Conservation (phyloP, 495 filamentous ascomycete species). For the Talaromyces nanjingensis region DNA sequence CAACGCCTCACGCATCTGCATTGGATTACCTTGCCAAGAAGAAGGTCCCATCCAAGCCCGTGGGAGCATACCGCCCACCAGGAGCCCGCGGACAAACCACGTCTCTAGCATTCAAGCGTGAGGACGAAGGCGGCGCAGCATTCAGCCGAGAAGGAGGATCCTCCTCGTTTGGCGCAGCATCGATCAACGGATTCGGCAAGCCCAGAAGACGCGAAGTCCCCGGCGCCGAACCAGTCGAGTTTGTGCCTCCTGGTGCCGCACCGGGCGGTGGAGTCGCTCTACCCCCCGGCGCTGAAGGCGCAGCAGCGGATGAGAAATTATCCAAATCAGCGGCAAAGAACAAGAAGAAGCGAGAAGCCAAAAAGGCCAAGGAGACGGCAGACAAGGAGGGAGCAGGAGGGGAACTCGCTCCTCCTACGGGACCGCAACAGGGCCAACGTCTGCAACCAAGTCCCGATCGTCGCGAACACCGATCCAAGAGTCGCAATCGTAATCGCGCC, state of each 20-base stretch:
- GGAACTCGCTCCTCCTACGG: conserved; percentile 22
- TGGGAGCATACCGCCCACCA: conserved; percentile 93
- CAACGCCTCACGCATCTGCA: conserved; percentile 78
- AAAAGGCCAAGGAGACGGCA: conserved; percentile 78
- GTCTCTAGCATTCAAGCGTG: conserved; percentile 91
- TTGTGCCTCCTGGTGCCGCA: conserved; percentile 57
- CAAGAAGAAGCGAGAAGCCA: conserved; percentile 97
- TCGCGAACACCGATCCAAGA: conserved; percentile 55
- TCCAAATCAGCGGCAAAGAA: conserved; percentile 91
- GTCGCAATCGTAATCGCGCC: conserved; percentile 33
- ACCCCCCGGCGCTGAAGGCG: conserved; percentile 45
- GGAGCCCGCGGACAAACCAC: conserved; percentile 85
- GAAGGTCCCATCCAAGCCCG: conserved; percentile 90
- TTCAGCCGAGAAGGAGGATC: conserved; percentile 74
- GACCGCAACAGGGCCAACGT: conserved; percentile 7
- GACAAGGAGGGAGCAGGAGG: conserved; percentile 34
- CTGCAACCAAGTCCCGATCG: conserved; percentile 58
- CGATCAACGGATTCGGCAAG: conserved; percentile 73
- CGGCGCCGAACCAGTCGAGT: conserved; percentile 61
- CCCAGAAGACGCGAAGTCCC: conserved; percentile 64
- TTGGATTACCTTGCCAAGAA: conserved; percentile 72
- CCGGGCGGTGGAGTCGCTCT: conserved; percentile 66
- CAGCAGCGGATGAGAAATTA: conserved; percentile 60
- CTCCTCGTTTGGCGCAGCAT: conserved; percentile 42
- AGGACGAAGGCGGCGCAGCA: conserved; percentile 92